Evolutionary conservation across 139 green algal genomes (phyloP), one percentile per base, ranked within the genome.

Genomic region (Pleodorina starrii): DNA sequence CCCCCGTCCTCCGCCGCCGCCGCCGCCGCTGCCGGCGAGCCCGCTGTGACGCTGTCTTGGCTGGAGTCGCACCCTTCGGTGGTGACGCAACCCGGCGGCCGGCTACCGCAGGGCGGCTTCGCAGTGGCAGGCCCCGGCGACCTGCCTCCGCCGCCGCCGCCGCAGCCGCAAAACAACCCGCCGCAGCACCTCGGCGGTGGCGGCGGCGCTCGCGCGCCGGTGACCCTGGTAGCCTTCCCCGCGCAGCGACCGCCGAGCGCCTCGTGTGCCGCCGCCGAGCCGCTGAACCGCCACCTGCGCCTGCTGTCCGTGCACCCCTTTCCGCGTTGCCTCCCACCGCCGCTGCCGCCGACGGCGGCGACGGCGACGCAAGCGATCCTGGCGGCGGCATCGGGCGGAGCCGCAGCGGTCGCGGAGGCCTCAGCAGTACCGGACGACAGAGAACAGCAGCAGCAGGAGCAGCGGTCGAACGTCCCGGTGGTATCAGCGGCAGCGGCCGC

Each of bases 241-340:
- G 48, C 60, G 29, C 81, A 77, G 81, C 60, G 27, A 42, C 42
- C 81, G 0, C 43, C 60, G 29, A 77, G 81, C 43, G 29, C 60
- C 19, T 46, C 29, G 35, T 48, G 60, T 21, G 60, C 42, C 38
- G 81, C 81, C 6, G 14, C 60, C 5, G 81, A 87, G 42, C 14
- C 40, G 10, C 81, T 87, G 29, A 77, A 63, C 43, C 60, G 81
- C 14, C 60, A 63, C 59, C 23, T 87, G 19, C 29, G 81, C 3
- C 29, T 87, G 40, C 60, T 87, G 27, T 87, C 81, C 16, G 36
- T 87, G n/a, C 81, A 87, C n/a, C 43, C 81, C 29, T 87, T 27
- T 29, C 81, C 81, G 42, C 10, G 1, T 50, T 5, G 7, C n/a
- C 35, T 2, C 5, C 21, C 35, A 19, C 48, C 76, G 16, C 40